Base-by-base conservation (phyloP, 1,284 basidiomycete species). In the Fomitopsis palustris region DNA sequence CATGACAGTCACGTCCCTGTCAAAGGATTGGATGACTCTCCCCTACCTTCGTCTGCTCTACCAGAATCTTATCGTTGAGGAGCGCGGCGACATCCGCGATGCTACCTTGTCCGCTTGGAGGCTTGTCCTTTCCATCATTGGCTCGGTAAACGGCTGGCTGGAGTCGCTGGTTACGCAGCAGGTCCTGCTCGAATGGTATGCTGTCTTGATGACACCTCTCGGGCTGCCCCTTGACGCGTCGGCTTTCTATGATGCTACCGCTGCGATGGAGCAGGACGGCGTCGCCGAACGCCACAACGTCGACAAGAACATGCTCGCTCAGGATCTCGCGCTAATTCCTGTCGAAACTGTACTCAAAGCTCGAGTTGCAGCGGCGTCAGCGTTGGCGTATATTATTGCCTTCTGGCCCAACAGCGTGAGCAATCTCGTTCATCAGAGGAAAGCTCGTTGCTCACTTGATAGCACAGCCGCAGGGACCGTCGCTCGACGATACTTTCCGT, bases 11-110 rank as follows among this genome's bases (percentile, higher is more conserved):
- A 75, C 85, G 4, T 83, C 87, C 0, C 81, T 98, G 35, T 83
- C 91, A 2, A 83, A 84, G 63, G 87, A 88, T 60, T 99, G 97
- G 97, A 84, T 97, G 64, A 80, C 85, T 54, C 79, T 84, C 0
- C 81, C 86, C 2, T 89, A 97, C 64, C 78, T 98, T 61, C 86
- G 90, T 1, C 83, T 98, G 8, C 81, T 99, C 25, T 95, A 95
- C 75, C 96, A 99, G 72, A 99, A 99, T 72, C 82, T 99, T 39
- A 79, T 99, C 27, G 89, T 95, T 19, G 97, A 99, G 71, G 95
- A 98, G 72, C 88, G 93, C 17, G 67, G 75, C 1, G 94, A 97
- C 62, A 89, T 99, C 61, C 90, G 96, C 23, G 77, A 85, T n/a
- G 81, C 87, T 0, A 93, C 92, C 4, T 77, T 90, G n/a, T 70